phyloP scores from a whole-genome alignment of 371 early-diverging fungal species.

The Umbelopsis sp. region DNA sequence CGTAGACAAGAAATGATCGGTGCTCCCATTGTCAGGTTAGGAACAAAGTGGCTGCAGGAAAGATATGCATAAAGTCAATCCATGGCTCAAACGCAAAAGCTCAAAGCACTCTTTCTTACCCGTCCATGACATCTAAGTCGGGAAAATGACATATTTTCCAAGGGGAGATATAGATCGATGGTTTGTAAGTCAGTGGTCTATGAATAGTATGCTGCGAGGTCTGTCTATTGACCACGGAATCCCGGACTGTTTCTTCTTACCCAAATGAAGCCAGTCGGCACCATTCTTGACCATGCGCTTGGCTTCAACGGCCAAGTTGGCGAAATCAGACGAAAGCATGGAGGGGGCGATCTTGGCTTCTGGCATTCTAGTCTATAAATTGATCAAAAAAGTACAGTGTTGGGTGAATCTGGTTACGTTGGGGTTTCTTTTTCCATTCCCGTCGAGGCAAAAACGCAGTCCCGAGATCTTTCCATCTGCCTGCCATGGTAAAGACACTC shows the following conservation, averaged over 20 bases:
- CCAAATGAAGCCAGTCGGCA: slow-evolving; percentile 97
- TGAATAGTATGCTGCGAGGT: neutral
- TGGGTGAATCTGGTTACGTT: neutral
- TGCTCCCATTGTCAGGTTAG: slow-evolving; percentile 96
- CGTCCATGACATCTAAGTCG: slow-evolving; percentile 77
- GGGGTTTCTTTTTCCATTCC: neutral
- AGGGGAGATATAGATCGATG: neutral
- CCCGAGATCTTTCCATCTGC: neutral
- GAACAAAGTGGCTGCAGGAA: slow-evolving; percentile 90
- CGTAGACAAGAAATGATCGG: slow-evolving; percentile 90
- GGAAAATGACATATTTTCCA: neutral
- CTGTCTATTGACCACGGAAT: neutral
- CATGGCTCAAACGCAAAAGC: neutral
- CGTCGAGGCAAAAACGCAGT: neutral
- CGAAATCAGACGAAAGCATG: slow-evolving; percentile 93
- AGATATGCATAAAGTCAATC: neutral
- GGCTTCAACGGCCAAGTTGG: slow-evolving; percentile 85
- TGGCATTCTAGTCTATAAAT: slow-evolving; percentile 48
- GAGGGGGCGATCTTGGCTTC: slow-evolving; percentile 88
- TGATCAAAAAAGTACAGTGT: neutral
- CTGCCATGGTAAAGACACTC: too few relatives aligned
- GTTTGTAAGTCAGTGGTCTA: neutral
- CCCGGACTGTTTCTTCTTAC: slow-evolving; percentile 47
- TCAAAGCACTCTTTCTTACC: slow-evolving; percentile 50
- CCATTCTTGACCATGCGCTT: slow-evolving; percentile 86